Percentiles rank a stretch among this genome's conserved stretches.
These are phyloP conservation scores for Pseudogymnoascus verrucosus DNA, from an alignment of 2,329 filamentous ascomycete species.

Conservation along the genomic window DNA sequence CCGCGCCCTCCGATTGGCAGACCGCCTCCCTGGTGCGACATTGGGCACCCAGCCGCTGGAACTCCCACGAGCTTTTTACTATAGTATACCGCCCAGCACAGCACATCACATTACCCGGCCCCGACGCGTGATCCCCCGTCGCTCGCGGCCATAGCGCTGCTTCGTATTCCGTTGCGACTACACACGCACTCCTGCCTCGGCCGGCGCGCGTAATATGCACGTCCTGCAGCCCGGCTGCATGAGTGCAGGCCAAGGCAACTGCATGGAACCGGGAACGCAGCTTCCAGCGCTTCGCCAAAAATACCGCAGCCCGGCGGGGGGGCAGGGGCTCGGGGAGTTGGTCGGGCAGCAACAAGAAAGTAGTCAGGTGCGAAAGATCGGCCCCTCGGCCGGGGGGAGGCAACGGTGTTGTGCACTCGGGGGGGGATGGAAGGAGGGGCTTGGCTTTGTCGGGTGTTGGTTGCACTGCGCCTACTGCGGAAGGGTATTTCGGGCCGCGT, in stretches of 20 bases:
- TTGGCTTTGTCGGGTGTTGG: not conserved
- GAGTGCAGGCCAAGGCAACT: not conserved
- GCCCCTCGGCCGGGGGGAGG: not conserved
- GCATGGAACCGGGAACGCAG: not conserved
- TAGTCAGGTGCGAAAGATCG: not conserved
- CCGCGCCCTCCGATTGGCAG: constrained; percentile 6
- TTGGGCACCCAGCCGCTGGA: not conserved
- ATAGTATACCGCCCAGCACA: not conserved
- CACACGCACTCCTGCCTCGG: not conserved
- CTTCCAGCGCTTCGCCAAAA: constrained; percentile 6
- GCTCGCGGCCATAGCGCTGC: not conserved
- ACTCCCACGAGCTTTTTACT: not conserved
- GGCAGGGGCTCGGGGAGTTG: not conserved
- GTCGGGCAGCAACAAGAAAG: constrained; percentile 1
- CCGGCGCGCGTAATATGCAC: not conserved
- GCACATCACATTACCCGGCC: constrained; percentile 1
- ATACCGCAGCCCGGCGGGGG: constrained; percentile 1
- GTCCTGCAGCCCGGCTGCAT: not conserved
- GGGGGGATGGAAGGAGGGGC: not conserved
- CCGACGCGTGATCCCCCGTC: not conserved
- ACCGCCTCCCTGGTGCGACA: not conserved
- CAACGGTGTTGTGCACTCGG: not conserved
- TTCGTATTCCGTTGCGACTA: not conserved
- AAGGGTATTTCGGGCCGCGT: constrained; percentile 2
- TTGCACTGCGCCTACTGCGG: constrained; percentile 2